These are phyloP conservation scores for Colletotrichum karsti DNA, from an alignment of 2,329 filamentous ascomycete species.

Conservation along the genomic window DNA sequence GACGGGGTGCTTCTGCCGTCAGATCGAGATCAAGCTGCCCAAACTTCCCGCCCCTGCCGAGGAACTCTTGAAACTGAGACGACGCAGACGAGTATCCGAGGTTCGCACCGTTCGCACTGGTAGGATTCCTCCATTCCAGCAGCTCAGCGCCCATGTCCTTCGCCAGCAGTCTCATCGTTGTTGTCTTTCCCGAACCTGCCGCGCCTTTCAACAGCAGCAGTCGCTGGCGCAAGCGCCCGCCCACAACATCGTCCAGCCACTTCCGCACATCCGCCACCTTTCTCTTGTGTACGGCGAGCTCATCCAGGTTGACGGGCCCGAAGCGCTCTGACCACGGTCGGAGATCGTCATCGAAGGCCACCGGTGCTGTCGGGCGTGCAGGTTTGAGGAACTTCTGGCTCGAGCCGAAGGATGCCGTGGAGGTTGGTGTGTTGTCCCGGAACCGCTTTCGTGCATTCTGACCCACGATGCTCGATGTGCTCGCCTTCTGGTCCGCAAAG, in stretches of 20 bases:
- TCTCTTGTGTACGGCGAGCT: constrained; percentile 93
- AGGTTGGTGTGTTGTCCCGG: constrained; percentile 40
- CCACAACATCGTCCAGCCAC: constrained; percentile 82
- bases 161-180: constrained; percentile 81
- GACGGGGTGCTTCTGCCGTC: constrained; percentile 17
- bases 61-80: constrained; percentile 90
- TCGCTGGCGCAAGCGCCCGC: constrained; percentile 72
- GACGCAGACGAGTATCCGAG: constrained; percentile 76
- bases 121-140: constrained; percentile 91
- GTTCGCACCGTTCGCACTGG: constrained; percentile 62
- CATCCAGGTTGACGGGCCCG: constrained; percentile 76
- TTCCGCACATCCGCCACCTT: constrained; percentile 87
- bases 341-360: constrained; percentile 58
- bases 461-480: constrained; percentile 62
- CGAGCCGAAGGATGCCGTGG: constrained; percentile 34
- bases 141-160: constrained; percentile 80
- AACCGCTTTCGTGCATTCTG: constrained; percentile 64
- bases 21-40: constrained; percentile 67
- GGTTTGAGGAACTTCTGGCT: constrained; percentile 64
- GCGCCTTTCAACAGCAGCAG: constrained; percentile 88
- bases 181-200: constrained; percentile 93
- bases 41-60: constrained; percentile 83
- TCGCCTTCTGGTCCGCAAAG: constrained; percentile 58
- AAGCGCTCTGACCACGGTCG: constrained; percentile 91
- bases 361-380: constrained; percentile 39